Evolutionary conservation across 495 filamentous ascomycete genomes (phyloP).

Genomic region (Aspergillus hancockii): DNA sequence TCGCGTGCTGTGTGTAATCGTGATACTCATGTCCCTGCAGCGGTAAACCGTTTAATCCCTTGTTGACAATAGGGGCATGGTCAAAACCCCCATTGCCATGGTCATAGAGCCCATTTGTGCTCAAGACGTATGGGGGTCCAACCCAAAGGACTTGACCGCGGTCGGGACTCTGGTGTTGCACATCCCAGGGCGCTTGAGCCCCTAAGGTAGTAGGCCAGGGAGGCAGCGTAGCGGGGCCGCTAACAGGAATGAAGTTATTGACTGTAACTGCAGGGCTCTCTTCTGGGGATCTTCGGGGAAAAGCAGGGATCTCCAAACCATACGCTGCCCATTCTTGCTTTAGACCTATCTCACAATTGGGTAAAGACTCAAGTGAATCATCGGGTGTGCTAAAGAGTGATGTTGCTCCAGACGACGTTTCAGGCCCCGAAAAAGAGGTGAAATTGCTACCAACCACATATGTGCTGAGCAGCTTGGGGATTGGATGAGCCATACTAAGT

Average conservation of each 20-base stretch:
- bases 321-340: constrained; percentile 12
- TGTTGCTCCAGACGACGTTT: constrained; percentile 4
- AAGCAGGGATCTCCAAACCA: constrained; percentile 3
- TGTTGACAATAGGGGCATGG: constrained; percentile 1
- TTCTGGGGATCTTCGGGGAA: constrained; percentile 5
- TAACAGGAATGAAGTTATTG: constrained; percentile 4
- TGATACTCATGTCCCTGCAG: background rate
- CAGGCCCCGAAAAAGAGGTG: constrained; percentile 1
- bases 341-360: background rate
- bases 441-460: constrained; percentile 16
- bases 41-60: constrained; percentile 5
- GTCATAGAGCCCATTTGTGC: constrained; percentile 1
- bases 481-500: constrained; percentile 14
- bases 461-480: constrained; percentile 8
- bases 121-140: background rate
- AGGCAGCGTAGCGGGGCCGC: constrained; percentile 1
- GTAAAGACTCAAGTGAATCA: constrained; percentile 1
- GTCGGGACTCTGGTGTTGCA: background rate
- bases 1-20: constrained; percentile 7
- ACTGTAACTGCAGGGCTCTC: constrained; percentile 7
- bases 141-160: constrained; percentile 2
- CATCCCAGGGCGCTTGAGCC: constrained; percentile 5
- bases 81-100: constrained; percentile 1
- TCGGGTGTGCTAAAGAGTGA: background rate
- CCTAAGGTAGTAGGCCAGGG: constrained; percentile 10